Evolutionary conservation across 2,329 filamentous ascomycete species (phyloP).

Genomic region (Taxawa tesnikishii): DNA sequence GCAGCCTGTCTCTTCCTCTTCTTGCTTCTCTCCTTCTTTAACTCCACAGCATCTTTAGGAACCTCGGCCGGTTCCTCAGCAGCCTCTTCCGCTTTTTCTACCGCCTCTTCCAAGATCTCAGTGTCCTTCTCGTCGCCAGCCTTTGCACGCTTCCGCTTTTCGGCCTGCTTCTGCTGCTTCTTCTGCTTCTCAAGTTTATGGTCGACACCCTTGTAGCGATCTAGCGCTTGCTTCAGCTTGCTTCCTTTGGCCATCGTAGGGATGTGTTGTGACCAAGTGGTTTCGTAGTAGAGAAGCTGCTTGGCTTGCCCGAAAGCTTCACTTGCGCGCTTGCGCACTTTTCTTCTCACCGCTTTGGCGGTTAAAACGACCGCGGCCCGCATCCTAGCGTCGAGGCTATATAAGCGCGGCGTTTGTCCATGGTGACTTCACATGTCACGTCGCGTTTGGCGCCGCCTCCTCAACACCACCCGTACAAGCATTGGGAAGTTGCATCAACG

Average conservation of each 20-base stretch:
- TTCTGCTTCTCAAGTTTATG: slow-evolving; percentile 57
- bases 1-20: slow-evolving; percentile 4
- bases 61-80: slow-evolving; percentile 10
- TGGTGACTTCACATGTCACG: too few species aligned
- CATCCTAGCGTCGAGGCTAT: too few species aligned
- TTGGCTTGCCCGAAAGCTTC: too few species aligned
- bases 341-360: too few species aligned
- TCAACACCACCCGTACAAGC: too few species aligned
- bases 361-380: too few species aligned
- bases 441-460: too few species aligned
- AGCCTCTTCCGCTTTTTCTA: slow-evolving; percentile 14
- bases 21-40: slow-evolving; percentile 11
- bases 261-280: neutral
- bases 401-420: too few species aligned
- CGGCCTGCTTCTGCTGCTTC: slow-evolving; percentile 40
- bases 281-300: too few species aligned
- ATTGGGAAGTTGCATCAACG: too few species aligned
- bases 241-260: slow-evolving; percentile 35
- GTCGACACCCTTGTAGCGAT: slow-evolving; percentile 49
- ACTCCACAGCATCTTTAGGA: slow-evolving; percentile 10
- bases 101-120: slow-evolving; percentile 13
- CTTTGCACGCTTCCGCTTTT: slow-evolving; percentile 31
- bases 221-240: slow-evolving; percentile 46
- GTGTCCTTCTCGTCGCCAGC: slow-evolving; percentile 17
- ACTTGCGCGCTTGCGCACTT: too few species aligned